These are phyloP conservation scores for Tricholoma terreum DNA, from an alignment of 768 basidiomycete genomes.

Conservation along the genomic window DNA sequence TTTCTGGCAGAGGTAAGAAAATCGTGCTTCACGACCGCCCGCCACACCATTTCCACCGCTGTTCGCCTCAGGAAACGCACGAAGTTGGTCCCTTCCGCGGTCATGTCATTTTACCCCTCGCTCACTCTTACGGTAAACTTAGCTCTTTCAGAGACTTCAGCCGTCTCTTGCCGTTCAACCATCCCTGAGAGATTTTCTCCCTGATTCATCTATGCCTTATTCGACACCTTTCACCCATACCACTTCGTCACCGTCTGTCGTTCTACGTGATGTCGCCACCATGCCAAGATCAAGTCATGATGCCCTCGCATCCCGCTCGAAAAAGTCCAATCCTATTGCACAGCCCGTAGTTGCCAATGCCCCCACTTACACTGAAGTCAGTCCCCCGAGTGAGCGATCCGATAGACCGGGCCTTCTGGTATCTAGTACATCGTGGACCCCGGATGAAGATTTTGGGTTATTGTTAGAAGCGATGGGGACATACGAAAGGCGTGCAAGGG, in stretches of 20 bases:
- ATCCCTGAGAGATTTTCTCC: conserved; percentile 48
- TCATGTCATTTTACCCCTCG: background rate
- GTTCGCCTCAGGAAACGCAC: conserved; percentile 69
- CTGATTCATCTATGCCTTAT: conserved; percentile 48
- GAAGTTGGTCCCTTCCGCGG: conserved; percentile 45
- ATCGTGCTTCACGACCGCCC: conserved; percentile 88
- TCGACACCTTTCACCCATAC: conserved; percentile 62
- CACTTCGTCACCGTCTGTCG: conserved; percentile 23
- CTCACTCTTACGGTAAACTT: background rate
- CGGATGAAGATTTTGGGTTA: conserved; percentile 92
- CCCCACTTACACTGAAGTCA: conserved; percentile 31
- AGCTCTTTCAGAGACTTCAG: conserved; percentile 54
- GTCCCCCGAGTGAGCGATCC: conserved; percentile 47
- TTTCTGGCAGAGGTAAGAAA: conserved; percentile 61
- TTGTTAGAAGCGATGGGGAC: conserved; percentile 68
- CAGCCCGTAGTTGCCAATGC: conserved; percentile 26
- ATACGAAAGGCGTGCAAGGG: conserved; percentile 63
- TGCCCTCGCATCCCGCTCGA: conserved; percentile 13
- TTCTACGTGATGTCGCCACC: background rate
- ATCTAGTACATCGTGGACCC: conserved; percentile 95
- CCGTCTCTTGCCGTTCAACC: conserved; percentile 30
- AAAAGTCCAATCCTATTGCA: conserved; percentile 3
- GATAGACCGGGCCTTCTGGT: conserved; percentile 86
- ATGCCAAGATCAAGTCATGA: conserved; percentile 6
- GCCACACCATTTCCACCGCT: conserved; percentile 76